Evolutionary conservation across 257 asterid genomes (phyloP).

Genomic region (Knoxia roxburghii): DNA sequence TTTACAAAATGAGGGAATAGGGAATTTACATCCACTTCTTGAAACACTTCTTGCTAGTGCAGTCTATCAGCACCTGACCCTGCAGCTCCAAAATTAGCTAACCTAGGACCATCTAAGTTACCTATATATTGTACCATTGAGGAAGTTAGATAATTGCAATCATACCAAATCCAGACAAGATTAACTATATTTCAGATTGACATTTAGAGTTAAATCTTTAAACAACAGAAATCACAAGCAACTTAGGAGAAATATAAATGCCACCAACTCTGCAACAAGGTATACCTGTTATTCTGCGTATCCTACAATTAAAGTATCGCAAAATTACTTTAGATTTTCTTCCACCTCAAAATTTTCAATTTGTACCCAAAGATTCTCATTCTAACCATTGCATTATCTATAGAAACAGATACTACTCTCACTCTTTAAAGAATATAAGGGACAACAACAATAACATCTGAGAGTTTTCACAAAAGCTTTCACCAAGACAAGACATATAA

Average conservation of each 20-base stretch:
- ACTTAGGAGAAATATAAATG: not conserved
- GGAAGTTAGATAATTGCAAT: conserved; percentile 25
- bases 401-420: not conserved
- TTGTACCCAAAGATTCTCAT: not conserved
- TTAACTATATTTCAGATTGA: not conserved
- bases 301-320: not conserved
- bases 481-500: not conserved
- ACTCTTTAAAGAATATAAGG: not conserved
- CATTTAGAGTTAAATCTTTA: not conserved
- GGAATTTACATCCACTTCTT: conserved; percentile 90
- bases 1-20: conserved; percentile 2
- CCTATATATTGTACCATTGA: conserved; percentile 76
- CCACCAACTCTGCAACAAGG: not conserved
- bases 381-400: not conserved
- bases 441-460: too few relatives aligned
- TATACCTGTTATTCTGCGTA: not conserved
- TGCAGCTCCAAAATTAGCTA: conserved; percentile 99
- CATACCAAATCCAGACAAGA: conserved; percentile 5
- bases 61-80: conserved; percentile 88
- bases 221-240: too few relatives aligned
- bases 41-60: conserved; percentile 92
- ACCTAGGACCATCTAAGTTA: conserved; percentile 88
- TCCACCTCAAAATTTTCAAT: not conserved
- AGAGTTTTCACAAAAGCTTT: not conserved
- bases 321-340: not conserved